A percentile compares a stretch with the other conserved stretches of the same genome.
Conservation (phyloP, 225 moss, liverwort and hornwort genomes). For the Marchantia paleacea region DNA sequence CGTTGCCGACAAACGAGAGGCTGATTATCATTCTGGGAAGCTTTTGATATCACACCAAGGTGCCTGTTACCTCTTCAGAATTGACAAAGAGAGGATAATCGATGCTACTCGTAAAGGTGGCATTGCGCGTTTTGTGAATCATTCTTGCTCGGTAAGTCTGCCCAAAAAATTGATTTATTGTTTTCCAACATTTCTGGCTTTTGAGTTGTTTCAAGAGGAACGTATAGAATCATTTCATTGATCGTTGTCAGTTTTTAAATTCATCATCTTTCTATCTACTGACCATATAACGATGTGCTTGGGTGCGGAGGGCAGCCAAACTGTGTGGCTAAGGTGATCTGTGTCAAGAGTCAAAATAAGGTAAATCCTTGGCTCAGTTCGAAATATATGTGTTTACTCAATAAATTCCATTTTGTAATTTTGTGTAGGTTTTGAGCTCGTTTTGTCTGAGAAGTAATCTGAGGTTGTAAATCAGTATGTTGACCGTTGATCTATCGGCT, state of each 20-base stretch:
- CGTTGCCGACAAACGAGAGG: slow-evolving; percentile 96
- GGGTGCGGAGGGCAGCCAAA: slow-evolving; percentile 63
- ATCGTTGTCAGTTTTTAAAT: background rate
- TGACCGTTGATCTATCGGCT: background rate
- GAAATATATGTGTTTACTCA: too few species aligned
- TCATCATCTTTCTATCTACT: background rate
- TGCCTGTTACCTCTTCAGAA: slow-evolving; percentile 91
- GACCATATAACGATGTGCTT: background rate
- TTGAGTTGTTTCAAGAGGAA: background rate
- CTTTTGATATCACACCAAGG: slow-evolving; percentile 72
- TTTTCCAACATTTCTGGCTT: background rate
- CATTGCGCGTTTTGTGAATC: slow-evolving; percentile 96
- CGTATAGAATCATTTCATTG: too few species aligned
- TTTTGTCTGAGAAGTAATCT: too few species aligned
- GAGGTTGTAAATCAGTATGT: background rate
- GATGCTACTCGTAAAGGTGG: slow-evolving; percentile 96
- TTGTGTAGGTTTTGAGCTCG: too few species aligned
- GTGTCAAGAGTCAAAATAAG: slow-evolving; percentile 91
- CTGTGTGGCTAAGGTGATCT: slow-evolving; percentile 97
- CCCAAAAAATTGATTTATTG: background rate
- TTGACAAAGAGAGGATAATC: slow-evolving; percentile 91
- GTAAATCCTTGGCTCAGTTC: slow-evolving; percentile 26
- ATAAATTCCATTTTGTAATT: too few species aligned
- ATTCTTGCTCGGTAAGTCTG: slow-evolving; percentile 81
- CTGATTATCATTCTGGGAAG: slow-evolving; percentile 92